Base-by-base conservation (phyloP, 495 filamentous ascomycete genomes). In the Lasiosphaeris hirsuta region DNA sequence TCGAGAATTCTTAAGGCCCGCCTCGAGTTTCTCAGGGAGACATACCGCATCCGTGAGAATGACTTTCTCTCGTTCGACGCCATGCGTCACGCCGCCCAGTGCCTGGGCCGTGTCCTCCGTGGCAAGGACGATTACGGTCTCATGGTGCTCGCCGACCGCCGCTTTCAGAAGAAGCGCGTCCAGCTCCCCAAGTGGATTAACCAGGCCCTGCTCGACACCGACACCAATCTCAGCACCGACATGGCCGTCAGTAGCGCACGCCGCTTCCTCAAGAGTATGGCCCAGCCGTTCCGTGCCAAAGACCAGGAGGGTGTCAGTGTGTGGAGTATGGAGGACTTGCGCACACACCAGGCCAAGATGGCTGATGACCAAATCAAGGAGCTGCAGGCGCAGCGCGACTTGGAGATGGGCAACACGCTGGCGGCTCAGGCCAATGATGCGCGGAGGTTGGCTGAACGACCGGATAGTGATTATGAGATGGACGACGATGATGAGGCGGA, bases 51-150 rank as follows among this genome's bases (percentile, higher is more conserved):
- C 70, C 83, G 90, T 42, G 95, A 97, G 71, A 96, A 95, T 64
- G 95, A 99, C 67, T 99, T 99, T 69, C 75, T 99, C 2, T 97
- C 95, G 37, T 99, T 97, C 82, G 94, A 97, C 69, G 95, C 94
- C 17, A 99, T 97, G 92, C 83, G 95, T 23, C 95, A 99, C 67
- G 95, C 94, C 40, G 92, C 95, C 11, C 95, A 99, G 66, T 99
- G 95, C 61, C 80, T 99, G 0, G 95, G 95, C 18, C 93, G 95
- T 66, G 95, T 99, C 14, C 78, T 99, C 23, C 83, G 95, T 58
- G 95, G 94, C 36, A 98, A 98, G 71, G 94, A 97, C 68, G 94
- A 99, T 69, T 99, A 99, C 73, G 95, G 95, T 3, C 87, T 97
- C 71, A 99, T 99, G 94, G 92, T 99, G 10, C 75, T 99, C 14